Percentiles rank a stretch among this genome's conserved stretches.
These are phyloP conservation scores for Camptophora hylomeconis DNA, from an alignment of 2,329 filamentous ascomycete species.

Conservation along the genomic window DNA sequence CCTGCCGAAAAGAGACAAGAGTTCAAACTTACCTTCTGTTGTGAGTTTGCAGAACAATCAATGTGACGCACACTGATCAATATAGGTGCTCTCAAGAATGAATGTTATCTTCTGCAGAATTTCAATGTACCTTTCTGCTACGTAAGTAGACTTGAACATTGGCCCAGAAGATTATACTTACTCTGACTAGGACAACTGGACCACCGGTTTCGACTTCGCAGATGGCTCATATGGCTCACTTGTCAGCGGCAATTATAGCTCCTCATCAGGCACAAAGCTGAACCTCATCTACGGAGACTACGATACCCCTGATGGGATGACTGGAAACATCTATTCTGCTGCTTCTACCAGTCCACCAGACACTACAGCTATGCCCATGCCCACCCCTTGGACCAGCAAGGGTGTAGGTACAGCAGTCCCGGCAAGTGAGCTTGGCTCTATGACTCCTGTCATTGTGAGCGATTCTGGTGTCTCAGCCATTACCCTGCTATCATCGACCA, in stretches of 20 bases:
- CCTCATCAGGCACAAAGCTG: constrained; percentile 23
- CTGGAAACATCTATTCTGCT: constrained; percentile 33
- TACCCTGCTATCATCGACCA: not conserved
- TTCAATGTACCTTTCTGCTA: constrained; percentile 37
- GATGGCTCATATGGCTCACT: constrained; percentile 35
- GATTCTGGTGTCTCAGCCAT: not conserved
- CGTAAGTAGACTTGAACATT: constrained; percentile 12
- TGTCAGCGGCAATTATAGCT: constrained; percentile 31
- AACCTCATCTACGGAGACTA: constrained; percentile 35
- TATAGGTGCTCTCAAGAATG: constrained; percentile 22
- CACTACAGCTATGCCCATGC: constrained; percentile 30
- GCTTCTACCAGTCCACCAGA: constrained; percentile 27
- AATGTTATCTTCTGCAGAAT: constrained; percentile 29
- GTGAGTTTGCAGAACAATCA: not conserved
- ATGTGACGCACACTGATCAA: constrained; percentile 1
- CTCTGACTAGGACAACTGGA: constrained; percentile 31
- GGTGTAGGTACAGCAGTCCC: constrained; percentile 36
- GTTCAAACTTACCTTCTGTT: constrained; percentile 1
- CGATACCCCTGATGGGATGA: constrained; percentile 24
- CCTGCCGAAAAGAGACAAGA: not conserved
- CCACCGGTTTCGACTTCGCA: constrained; percentile 36
- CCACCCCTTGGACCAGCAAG: constrained; percentile 32
- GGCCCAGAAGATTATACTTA: not conserved
- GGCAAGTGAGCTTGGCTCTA: constrained; percentile 27
- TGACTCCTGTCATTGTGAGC: constrained; percentile 14